Evolutionary conservation across 106 monocot genomes (phyloP).

Genomic region (Dendrobium catenatum): DNA sequence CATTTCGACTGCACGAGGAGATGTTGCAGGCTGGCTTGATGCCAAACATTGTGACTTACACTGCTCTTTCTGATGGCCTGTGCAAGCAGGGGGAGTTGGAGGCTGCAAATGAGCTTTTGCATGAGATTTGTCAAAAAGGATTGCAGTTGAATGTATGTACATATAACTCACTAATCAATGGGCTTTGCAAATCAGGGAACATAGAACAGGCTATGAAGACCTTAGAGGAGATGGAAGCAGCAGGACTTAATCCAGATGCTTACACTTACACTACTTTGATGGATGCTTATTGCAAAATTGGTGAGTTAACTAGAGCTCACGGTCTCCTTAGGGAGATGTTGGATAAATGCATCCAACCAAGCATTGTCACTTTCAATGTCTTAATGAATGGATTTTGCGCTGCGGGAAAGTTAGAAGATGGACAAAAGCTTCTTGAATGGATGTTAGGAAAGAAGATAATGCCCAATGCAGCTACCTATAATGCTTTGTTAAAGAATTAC

Average conservation of each 20-base stretch:
- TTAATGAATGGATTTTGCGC: conserved; percentile 84
- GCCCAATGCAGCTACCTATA: conserved; percentile 74
- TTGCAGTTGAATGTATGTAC: conserved; percentile 61
- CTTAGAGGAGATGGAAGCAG: conserved; percentile 72
- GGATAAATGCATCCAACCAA: conserved; percentile 64
- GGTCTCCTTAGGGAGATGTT: conserved; percentile 69
- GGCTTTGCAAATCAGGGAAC: conserved; percentile 85
- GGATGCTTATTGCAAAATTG: conserved; percentile 74
- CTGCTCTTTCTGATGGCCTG: conserved; percentile 85
- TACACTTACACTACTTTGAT: conserved; percentile 94
- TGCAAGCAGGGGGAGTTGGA: conserved; percentile 80
- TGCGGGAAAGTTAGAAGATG: conserved; percentile 67
- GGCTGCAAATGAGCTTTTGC: conserved; percentile 87
- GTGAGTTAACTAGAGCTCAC: conserved; percentile 56
- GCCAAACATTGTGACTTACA: conserved; percentile 90
- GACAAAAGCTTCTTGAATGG: conserved; percentile 67
- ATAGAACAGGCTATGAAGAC: conserved; percentile 75
- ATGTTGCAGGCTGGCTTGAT: conserved; percentile 55
- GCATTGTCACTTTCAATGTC: conserved; percentile 89
- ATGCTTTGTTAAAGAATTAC: conserved; percentile 74
- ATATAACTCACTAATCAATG: conserved; percentile 91
- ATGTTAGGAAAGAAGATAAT: conserved; percentile 61
- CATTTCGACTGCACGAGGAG: conserved; percentile 63
- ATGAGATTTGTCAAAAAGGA: conserved; percentile 68
- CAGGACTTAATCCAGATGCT: conserved; percentile 59